These are phyloP conservation scores for Polygonum maritimum DNA, from an alignment of 148 eudicot genomes.

Conservation along the genomic window DNA sequence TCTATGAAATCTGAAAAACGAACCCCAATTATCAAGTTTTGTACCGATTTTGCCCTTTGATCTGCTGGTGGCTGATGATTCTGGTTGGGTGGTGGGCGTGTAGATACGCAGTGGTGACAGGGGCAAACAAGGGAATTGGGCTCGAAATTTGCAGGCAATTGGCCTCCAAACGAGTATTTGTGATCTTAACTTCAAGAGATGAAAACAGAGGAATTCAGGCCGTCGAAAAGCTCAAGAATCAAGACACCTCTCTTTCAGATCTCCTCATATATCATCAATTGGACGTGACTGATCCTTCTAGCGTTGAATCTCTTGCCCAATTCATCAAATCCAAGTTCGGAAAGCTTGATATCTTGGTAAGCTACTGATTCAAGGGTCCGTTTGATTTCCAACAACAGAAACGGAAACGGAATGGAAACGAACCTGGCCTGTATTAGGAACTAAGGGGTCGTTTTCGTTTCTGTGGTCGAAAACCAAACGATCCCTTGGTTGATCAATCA, in stretches of 20 bases:
- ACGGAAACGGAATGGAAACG: too few relatives aligned
- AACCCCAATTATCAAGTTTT: too few relatives aligned
- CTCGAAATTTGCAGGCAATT: slow-evolving; percentile 35
- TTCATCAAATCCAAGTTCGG: slow-evolving; percentile 23
- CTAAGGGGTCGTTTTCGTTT: too few relatives aligned
- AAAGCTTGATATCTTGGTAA: slow-evolving; percentile 27
- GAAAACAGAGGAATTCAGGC: slow-evolving; percentile 37
- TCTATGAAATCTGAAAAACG: too few relatives aligned
- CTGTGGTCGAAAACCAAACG: too few relatives aligned
- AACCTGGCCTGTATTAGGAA: too few relatives aligned
- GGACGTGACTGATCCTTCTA: background rate
- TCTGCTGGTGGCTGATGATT: too few relatives aligned
- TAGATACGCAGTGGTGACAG: slow-evolving; percentile 42
- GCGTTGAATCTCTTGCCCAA: slow-evolving; percentile 19
- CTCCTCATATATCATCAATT: slow-evolving; percentile 15
- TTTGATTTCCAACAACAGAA: too few relatives aligned
- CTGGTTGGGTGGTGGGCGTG: background rate
- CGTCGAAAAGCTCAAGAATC: slow-evolving; percentile 19
- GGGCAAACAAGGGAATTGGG: slow-evolving; percentile 49
- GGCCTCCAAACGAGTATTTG: slow-evolving; percentile 29
- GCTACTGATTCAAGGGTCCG: too few relatives aligned
- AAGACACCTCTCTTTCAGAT: slow-evolving; percentile 12
- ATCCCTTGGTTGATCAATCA: too few relatives aligned
- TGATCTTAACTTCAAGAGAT: slow-evolving; percentile 39
- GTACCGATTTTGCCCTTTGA: background rate